Evolutionary conservation across 1,284 basidiomycete genomes (phyloP), one percentile per base, ranked within the genome.

Genomic region (Cutaneotrichosporon cyanovorans): DNA sequence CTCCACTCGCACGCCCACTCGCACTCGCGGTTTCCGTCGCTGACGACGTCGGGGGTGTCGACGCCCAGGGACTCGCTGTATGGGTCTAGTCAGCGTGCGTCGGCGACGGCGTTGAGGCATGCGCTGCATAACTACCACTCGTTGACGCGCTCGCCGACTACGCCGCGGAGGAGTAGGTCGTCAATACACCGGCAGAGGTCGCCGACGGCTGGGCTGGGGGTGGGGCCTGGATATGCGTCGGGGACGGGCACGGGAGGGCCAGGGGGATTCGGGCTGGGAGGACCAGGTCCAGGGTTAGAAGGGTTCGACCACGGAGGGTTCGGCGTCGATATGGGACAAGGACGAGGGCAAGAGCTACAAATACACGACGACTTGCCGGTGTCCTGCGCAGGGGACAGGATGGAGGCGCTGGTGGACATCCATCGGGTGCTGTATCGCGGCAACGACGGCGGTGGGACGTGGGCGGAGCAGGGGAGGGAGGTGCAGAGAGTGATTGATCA

Each of bases 381-480:
- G 25, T 54, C 44, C 34, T 41, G 35, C 16, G 30, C 41, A 7
- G 28, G 36, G 14, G 56, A 53, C 45, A 53, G 57, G 34, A 60
- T 68, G 50, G 62, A 66, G 40, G 63, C 64, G 11, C 42, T 67
- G 32, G 56, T 65, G 19, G 66, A 69, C 33, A 65, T 69, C 14
- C 66, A 69, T 48, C 42, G 66, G 15, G 64, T 67, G 11, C 39
- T 69, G 35, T 69, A 69, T 55, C 47, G 63, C 10, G 66, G 66
- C 15, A 53, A 50, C 25, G 62, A 61, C 44, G 59, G 62, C 46
- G 34, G 43, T 6, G 42, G 16, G 15, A 40, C 43, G 21, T 63
- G 60, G 58, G 42, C 50, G 21, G 57, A 61, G 40, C 55, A 65
- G 33, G 58, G 51, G 2, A 42, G 48, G 15, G 63, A 65, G 40